Conservation (phyloP, 1,139 yeast species). For the Magnusiomyces fungicola region DNA sequence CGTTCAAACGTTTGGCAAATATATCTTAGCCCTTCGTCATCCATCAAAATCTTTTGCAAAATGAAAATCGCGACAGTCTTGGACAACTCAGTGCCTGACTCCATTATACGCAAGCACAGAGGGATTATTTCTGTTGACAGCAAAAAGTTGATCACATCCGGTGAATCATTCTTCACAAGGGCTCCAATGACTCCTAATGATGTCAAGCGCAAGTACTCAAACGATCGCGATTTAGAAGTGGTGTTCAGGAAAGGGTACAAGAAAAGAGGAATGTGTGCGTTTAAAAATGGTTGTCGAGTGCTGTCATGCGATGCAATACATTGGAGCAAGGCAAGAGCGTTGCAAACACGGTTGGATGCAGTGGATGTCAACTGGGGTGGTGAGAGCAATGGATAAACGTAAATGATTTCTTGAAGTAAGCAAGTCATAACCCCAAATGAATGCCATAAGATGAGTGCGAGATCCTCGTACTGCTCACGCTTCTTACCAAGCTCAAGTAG, state of each 20-base stretch:
- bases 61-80: conserved; percentile 96
- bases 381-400: conserved; percentile 80
- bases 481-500: conserved; percentile 85
- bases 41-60: conserved; percentile 83
- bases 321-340: conserved; percentile 87
- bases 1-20: conserved; percentile 94
- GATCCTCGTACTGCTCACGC: conserved; percentile 88
- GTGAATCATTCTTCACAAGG: conserved; percentile 87
- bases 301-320: conserved; percentile 95
- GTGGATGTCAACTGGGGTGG: conserved; percentile 84
- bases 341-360: conserved; percentile 90
- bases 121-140: conserved; percentile 94
- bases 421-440: conserved; percentile 96
- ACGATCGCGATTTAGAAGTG: conserved; percentile 83
- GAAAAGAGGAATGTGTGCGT: conserved; percentile 87
- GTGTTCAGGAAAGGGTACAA: conserved; percentile 91
- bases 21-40: conserved; percentile 84
- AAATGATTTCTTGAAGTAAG: conserved; percentile 76
- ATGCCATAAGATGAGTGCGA: conserved; percentile 90
- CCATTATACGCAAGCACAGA: conserved; percentile 88
- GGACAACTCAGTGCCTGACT: conserved; percentile 84
- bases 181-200: conserved; percentile 97
- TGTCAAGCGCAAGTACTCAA: conserved; percentile 86
- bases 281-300: conserved; percentile 74
- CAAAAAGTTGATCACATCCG: conserved; percentile 86